A percentile compares a stretch with the other conserved stretches of the same genome.
phyloP scores from a whole-genome alignment of 2,329 filamentous ascomycete species.

The Ceratocystis ficicola region DNA sequence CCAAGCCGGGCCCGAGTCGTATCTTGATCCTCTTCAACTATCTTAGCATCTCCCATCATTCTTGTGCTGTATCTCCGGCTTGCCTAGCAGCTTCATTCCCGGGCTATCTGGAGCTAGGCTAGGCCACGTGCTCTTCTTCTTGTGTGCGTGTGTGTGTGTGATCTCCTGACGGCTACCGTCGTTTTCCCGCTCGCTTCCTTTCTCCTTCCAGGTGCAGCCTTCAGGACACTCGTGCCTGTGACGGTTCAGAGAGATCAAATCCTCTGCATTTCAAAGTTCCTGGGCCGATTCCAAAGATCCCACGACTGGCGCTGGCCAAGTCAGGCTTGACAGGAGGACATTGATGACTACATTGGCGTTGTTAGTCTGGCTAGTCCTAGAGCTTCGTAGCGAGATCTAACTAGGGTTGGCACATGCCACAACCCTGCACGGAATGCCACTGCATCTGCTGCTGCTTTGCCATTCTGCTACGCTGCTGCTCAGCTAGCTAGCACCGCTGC shows the following conservation, averaged over 20 bases:
- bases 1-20: too few relatives aligned
- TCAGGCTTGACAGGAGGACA: too few relatives aligned
- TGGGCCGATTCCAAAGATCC: background rate
- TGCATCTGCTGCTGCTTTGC: too few relatives aligned
- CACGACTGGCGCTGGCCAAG: background rate
- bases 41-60: too few relatives aligned
- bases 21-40: too few relatives aligned
- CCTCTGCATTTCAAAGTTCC: background rate
- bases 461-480: too few relatives aligned
- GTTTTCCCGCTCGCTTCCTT: background rate
- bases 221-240: background rate
- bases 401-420: background rate
- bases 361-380: background rate
- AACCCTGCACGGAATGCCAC: background rate
- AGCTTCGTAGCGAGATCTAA: background rate
- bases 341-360: background rate
- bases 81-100: too few relatives aligned
- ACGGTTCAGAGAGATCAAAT: background rate
- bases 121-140: background rate
- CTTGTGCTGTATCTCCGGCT: too few relatives aligned
- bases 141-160: background rate
- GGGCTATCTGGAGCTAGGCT: background rate
- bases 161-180: too few relatives aligned
- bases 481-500: too few relatives aligned
- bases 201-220: background rate